phyloP scores from a whole-genome alignment of 371 early-diverging fungal genomes.

The Mucor indicus region DNA sequence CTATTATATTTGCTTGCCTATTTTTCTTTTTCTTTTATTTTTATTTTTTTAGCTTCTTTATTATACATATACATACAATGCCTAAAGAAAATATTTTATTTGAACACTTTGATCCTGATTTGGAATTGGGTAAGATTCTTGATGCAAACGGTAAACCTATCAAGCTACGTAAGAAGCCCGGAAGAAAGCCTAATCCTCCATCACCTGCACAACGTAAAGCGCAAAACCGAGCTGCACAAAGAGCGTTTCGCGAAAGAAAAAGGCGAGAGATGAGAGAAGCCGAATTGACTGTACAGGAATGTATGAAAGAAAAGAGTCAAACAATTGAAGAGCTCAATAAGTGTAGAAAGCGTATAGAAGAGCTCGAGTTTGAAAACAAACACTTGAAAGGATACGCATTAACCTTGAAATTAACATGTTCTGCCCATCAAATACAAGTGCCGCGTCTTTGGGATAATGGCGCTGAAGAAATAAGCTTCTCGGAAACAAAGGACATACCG shows the following conservation, averaged over 20 bases:
- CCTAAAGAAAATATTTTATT: conserved; percentile 16
- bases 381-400: conserved; percentile 32
- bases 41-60: not conserved
- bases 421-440: conserved; percentile 31
- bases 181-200: conserved; percentile 42
- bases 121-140: conserved; percentile 35
- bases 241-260: conserved; percentile 38
- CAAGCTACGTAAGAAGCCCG: conserved; percentile 38
- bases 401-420: conserved; percentile 33
- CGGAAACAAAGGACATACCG: conserved; percentile 26
- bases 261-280: conserved; percentile 41
- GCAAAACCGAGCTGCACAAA: conserved; percentile 39
- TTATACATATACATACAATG: not conserved
- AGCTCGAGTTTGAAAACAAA: conserved; percentile 31
- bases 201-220: conserved; percentile 45
- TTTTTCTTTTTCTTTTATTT: not conserved
- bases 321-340: conserved; percentile 15
- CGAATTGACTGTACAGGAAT: conserved; percentile 32
- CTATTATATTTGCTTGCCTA: conserved; percentile 2
- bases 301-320: conserved; percentile 24
- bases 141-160: conserved; percentile 30
- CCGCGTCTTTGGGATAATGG: conserved; percentile 34
- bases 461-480: conserved; percentile 23
- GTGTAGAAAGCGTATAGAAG: conserved; percentile 18
- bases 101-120: conserved; percentile 40